Percentiles rank a stretch among this genome's conserved stretches.
phyloP scores from a whole-genome alignment of 441 rosid species.

The Brassica hybrid region DNA sequence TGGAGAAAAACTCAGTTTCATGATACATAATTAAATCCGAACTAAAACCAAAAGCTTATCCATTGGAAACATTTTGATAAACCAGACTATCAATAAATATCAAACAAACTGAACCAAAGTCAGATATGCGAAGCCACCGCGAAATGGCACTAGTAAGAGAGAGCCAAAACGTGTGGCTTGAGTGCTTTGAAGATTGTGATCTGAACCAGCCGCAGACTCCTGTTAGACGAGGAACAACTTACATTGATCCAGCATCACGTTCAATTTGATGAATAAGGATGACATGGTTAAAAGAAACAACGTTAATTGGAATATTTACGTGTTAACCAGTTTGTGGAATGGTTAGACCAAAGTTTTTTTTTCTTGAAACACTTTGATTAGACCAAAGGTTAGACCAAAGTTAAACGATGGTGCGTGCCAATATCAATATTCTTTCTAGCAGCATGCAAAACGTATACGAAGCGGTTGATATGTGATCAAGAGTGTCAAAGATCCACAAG shows the following conservation, averaged over 20 bases:
- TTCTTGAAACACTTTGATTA: no score
- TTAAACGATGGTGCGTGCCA: no score
- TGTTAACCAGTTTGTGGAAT: neutral
- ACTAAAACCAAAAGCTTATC: neutral
- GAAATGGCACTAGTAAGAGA: neutral
- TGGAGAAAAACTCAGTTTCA: neutral
- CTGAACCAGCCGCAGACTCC: slow-evolving; percentile 2
- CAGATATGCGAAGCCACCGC: slow-evolving; percentile 2
- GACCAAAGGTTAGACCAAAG: no score
- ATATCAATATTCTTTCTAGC: no score
- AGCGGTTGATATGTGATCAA: slow-evolving; percentile 51
- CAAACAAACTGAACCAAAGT: neutral
- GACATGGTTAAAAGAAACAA: neutral
- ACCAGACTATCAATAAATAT: neutral
- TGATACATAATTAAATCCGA: neutral
- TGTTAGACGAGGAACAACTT: neutral
- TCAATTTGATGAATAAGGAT: neutral
- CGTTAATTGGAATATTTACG: neutral
- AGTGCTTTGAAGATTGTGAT: neutral
- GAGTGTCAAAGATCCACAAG: no score
- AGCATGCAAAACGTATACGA: slow-evolving; percentile 25
- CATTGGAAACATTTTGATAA: neutral
- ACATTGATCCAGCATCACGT: neutral
- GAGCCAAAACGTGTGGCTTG: neutral
- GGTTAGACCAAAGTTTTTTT: neutral